Conservation (phyloP, 768 basidiomycete species). For the Heimioporus sp. region DNA sequence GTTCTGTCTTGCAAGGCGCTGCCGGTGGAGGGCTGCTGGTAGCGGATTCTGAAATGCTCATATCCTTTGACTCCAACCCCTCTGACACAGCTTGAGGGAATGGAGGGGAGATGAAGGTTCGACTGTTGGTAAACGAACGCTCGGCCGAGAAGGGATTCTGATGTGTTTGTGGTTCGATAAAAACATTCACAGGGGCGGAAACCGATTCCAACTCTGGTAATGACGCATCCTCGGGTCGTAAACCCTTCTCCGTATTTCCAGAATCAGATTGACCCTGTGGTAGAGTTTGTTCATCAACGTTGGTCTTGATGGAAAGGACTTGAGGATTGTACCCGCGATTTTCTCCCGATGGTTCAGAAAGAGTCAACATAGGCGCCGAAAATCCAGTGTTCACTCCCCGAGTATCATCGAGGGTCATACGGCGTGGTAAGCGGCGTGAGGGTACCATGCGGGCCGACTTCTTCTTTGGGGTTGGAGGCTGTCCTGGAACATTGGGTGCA, state of each 20-base stretch:
- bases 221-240: not conserved
- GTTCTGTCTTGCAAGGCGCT: not conserved
- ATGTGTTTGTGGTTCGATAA: not conserved
- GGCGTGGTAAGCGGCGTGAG: slow-evolving; percentile 20
- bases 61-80: not conserved
- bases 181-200: no score
- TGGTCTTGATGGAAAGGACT: not conserved
- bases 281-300: slow-evolving; percentile 1
- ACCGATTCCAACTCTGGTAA: not conserved
- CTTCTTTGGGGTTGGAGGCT: slow-evolving; percentile 7
- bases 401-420: slow-evolving; percentile 2
- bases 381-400: not conserved
- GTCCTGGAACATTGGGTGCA: not conserved
- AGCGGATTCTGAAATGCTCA: not conserved
- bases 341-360: not conserved
- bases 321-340: not conserved
- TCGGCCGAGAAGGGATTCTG: not conserved
- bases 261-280: not conserved
- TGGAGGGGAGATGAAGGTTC: not conserved
- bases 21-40: not conserved
- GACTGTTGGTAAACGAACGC: not conserved
- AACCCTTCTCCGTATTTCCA: not conserved
- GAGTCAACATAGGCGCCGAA: not conserved
- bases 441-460: slow-evolving; percentile 29
- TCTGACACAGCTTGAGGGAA: not conserved